Conservation (phyloP, 2,329 filamentous ascomycete species). For the Aspergillus quadricinctus region DNA sequence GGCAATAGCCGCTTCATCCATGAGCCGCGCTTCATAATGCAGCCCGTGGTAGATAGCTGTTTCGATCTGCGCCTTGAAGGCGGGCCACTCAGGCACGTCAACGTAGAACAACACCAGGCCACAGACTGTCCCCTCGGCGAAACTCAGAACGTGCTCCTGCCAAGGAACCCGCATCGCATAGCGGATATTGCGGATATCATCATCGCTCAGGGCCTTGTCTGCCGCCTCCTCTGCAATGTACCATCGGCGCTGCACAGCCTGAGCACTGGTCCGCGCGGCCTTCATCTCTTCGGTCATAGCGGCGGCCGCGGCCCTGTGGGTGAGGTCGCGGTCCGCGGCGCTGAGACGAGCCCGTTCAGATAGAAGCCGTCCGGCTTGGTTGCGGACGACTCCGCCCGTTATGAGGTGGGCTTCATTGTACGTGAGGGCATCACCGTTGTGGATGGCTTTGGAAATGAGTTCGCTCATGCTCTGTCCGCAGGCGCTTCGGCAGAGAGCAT, state of each 20-base stretch:
- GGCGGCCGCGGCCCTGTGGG: conserved; percentile 6
- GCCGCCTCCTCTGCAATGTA: neutral
- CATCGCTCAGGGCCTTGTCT: conserved; percentile 2
- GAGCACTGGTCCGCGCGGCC: conserved; percentile 3
- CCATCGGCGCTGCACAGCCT: conserved; percentile 4
- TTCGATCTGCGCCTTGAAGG: conserved; percentile 2
- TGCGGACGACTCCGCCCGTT: neutral
- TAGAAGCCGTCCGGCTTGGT: neutral
- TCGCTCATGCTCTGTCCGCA: conserved; percentile 10
- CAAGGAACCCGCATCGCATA: conserved; percentile 8
- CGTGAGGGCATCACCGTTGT: conserved; percentile 1
- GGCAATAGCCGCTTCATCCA: conserved; percentile 7
- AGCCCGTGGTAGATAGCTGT: conserved; percentile 8
- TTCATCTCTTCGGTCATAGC: conserved; percentile 8
- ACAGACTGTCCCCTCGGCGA: conserved; percentile 1
- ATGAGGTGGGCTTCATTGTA: conserved; percentile 7
- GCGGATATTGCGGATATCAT: conserved; percentile 9
- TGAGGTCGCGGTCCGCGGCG: conserved; percentile 9
- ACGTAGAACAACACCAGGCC: conserved; percentile 9
- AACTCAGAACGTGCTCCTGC: conserved; percentile 10
- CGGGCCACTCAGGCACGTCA: neutral
- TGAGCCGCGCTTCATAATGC: conserved; percentile 2
- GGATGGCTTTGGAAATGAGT: conserved; percentile 10
- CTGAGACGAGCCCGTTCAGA: conserved; percentile 6
- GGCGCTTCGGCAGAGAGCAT: conserved; percentile 10